Evolutionary conservation across 1,139 yeast species (phyloP).

Genomic region (Geotrichum citri-aurantii): DNA sequence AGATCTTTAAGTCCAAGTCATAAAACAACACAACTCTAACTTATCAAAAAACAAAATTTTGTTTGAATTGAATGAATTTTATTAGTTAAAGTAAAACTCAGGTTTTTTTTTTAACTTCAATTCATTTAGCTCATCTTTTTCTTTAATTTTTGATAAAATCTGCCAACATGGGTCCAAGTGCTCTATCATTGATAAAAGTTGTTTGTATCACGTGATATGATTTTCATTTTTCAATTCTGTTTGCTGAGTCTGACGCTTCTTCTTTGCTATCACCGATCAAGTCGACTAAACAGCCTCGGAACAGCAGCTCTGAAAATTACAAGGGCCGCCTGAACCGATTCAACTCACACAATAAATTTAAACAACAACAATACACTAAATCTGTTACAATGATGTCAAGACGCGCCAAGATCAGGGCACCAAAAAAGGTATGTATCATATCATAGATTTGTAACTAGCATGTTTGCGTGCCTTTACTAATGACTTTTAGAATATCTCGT

Average conservation of each 20-base stretch:
- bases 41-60: no score
- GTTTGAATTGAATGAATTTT: no score
- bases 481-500: constrained; percentile 7
- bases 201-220: background rate
- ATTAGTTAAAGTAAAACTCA: no score
- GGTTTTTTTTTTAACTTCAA: no score
- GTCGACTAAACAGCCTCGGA: background rate
- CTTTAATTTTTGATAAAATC: no score
- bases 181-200: no score
- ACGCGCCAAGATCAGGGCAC: constrained; percentile 67
- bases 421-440: constrained; percentile 44
- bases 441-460: background rate
- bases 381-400: constrained; percentile 23
- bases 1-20: no score
- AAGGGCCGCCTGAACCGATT: background rate
- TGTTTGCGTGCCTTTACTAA: background rate
- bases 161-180: no score
- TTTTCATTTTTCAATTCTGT: background rate
- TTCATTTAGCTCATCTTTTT: no score
- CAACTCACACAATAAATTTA: background rate
- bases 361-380: no score
- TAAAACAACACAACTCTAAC: no score
- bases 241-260: background rate
- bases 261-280: background rate
- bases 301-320: background rate